Percentiles rank a stretch among this genome's conserved stretches.
These are phyloP conservation scores for Nepenthes alata DNA, from an alignment of 179 eudicot species.

Conservation along the genomic window DNA sequence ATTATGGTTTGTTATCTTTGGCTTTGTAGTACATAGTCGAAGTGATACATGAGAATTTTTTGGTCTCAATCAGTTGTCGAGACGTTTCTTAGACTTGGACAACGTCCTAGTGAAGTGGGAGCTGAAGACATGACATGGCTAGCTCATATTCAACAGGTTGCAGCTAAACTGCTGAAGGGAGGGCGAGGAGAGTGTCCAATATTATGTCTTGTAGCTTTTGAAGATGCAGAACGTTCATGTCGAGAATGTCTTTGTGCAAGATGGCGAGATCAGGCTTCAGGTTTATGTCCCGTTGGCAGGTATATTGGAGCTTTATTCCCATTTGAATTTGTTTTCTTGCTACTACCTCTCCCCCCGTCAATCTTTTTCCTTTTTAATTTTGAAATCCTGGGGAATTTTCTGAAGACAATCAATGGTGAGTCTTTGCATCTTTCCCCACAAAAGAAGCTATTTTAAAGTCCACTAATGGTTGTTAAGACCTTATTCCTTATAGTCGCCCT, in stretches of 20 bases:
- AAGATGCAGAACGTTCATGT: constrained; percentile 94
- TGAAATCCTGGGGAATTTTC: too few relatives aligned
- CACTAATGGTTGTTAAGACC: too few relatives aligned
- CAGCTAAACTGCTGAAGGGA: constrained; percentile 78
- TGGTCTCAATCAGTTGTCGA: constrained; percentile 85
- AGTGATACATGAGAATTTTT: constrained; percentile 93
- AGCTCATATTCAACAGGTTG: constrained; percentile 89
- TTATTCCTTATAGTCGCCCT: too few relatives aligned
- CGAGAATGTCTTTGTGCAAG: constrained; percentile 80
- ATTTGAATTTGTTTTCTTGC: background rate
- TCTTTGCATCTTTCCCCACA: too few relatives aligned
- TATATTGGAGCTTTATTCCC: constrained; percentile 12
- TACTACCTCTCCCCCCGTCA: background rate
- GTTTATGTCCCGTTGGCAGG: constrained; percentile 99
- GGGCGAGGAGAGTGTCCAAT: constrained; percentile 95
- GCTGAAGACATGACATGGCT: constrained; percentile 52
- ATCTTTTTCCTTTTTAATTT: background rate
- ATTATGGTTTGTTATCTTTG: background rate
- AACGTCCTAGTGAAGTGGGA: constrained; percentile 44
- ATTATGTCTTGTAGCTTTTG: constrained; percentile 88
- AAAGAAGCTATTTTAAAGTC: too few relatives aligned
- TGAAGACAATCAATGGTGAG: too few relatives aligned
- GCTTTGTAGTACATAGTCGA: constrained; percentile 42
- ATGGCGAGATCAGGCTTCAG: constrained; percentile 73
- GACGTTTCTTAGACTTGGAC: constrained; percentile 62